A percentile compares a stretch with the other conserved stretches of the same genome.
These are phyloP conservation scores for Cryptococcus sp. DNA, from an alignment of 1,284 basidiomycete species.

Conservation along the genomic window DNA sequence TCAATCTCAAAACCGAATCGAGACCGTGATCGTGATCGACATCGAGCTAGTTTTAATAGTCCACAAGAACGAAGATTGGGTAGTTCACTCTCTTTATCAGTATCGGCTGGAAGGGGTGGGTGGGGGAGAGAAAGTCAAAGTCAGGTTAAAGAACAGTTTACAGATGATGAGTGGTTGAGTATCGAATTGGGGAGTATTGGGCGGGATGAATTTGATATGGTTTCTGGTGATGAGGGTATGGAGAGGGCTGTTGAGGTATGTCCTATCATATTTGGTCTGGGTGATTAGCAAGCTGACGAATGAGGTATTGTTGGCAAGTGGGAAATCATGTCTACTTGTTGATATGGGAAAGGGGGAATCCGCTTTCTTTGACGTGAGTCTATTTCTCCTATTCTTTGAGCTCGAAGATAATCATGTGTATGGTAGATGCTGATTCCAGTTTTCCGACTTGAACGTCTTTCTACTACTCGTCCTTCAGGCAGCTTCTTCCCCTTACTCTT, in stretches of 20 bases:
- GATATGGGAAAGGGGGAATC: slow-evolving; percentile 11
- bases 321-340: slow-evolving; percentile 20
- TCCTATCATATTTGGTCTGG: neutral
- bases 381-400: no score
- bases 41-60: no score
- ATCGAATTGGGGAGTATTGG: neutral
- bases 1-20: no score
- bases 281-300: neutral
- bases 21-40: no score
- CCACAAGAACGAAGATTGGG: no score
- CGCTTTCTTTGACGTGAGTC: slow-evolving; percentile 37
- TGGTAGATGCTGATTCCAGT: slow-evolving; percentile 14
- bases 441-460: slow-evolving; percentile 37
- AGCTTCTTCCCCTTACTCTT: slow-evolving; percentile 5
- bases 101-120: no score
- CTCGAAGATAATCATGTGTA: neutral
- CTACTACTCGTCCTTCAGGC: slow-evolving; percentile 34
- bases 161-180: no score
- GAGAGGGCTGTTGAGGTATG: slow-evolving; percentile 37
- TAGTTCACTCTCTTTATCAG: no score
- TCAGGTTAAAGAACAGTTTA: no score
- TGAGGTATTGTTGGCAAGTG: slow-evolving; percentile 24
- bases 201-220: neutral
- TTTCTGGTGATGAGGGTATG: slow-evolving; percentile 8
- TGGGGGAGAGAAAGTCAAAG: no score